Percentiles rank a stretch among this genome's conserved stretches.
Conservation (phyloP, 164 flowering plant species). For the Litsea cubeba region DNA sequence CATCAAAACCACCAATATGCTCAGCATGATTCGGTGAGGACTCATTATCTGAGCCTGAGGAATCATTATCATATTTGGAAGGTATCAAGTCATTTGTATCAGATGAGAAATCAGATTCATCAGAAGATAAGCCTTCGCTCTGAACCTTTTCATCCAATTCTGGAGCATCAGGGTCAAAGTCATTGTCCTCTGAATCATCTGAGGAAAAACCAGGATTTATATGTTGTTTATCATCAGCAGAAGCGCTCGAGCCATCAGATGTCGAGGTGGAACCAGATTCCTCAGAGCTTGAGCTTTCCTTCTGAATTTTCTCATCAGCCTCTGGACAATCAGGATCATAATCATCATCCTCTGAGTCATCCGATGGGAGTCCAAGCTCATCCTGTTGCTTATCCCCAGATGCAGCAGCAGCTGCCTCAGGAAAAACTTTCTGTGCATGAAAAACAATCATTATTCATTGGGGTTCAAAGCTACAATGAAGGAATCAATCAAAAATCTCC, state of each 20-base stretch:
- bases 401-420: constrained; percentile 64
- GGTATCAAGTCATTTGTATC: constrained; percentile 48
- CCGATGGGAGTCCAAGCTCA: constrained; percentile 61
- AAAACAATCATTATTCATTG: not conserved
- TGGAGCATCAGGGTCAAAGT: constrained; percentile 66
- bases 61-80: constrained; percentile 15
- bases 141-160: constrained; percentile 29
- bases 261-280: constrained; percentile 57
- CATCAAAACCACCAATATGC: constrained; percentile 29
- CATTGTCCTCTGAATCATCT: constrained; percentile 44
- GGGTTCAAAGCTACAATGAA: not conserved
- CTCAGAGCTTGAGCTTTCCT: constrained; percentile 56
- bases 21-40: not conserved
- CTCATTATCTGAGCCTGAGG: constrained; percentile 5
- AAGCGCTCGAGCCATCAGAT: constrained; percentile 42
- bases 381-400: constrained; percentile 40
- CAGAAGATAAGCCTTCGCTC: constrained; percentile 57
- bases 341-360: constrained; percentile 87
- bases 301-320: constrained; percentile 27
- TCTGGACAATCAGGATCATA: constrained; percentile 65
- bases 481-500: not conserved
- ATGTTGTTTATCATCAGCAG: constrained; percentile 18
- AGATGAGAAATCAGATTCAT: constrained; percentile 62
- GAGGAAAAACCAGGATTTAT: constrained; percentile 6
- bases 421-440: constrained; percentile 69